Conservation (phyloP, 768 basidiomycete genomes). For the Rossbeevera mucosa region DNA sequence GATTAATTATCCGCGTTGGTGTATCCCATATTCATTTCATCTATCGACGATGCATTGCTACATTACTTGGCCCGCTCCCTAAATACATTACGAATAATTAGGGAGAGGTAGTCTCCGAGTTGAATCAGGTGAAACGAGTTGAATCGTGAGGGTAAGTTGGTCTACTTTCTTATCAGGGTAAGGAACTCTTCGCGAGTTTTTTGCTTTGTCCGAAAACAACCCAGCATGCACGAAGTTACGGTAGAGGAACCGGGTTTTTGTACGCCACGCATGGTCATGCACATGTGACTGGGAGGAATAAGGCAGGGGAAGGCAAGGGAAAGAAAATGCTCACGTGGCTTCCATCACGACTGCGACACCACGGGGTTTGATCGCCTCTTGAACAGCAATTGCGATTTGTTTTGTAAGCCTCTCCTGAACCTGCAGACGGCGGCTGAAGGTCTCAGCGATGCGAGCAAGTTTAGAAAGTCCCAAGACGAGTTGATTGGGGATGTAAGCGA, state of each 20-base stretch:
- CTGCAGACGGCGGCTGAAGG: slow-evolving; percentile 91
- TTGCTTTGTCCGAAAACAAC: slow-evolving; percentile 97
- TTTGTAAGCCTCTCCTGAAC: slow-evolving; percentile 97
- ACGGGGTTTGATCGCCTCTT: slow-evolving; percentile 95
- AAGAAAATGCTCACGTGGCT: slow-evolving; percentile 70
- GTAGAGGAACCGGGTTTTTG: slow-evolving; percentile 97
- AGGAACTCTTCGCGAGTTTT: slow-evolving; percentile 98
- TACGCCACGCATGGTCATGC: slow-evolving; percentile 99
- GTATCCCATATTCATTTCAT: slow-evolving; percentile 8
- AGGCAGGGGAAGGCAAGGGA: slow-evolving; percentile 9
- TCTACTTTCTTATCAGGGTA: slow-evolving; percentile 63
- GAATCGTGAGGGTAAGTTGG: slow-evolving; percentile 36
- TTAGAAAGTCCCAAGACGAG: slow-evolving; percentile 94
- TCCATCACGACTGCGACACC: slow-evolving; percentile 99
- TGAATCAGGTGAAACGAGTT: slow-evolving; percentile 41
- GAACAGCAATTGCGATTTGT: slow-evolving; percentile 96
- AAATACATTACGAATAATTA: slow-evolving; percentile 24
- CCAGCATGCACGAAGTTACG: slow-evolving; percentile 96
- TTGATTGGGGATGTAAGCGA: slow-evolving; percentile 95
- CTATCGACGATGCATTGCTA: slow-evolving; percentile 12
- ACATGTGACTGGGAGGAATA: slow-evolving; percentile 66
- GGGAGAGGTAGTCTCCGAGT: slow-evolving; percentile 25
- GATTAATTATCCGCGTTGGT: slow-evolving; percentile 34
- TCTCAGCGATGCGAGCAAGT: slow-evolving; percentile 94
- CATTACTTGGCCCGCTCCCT: slow-evolving; percentile 14